phyloP scores from a whole-genome alignment of 2,329 filamentous ascomycete species.

The Cadophora luteo-olivacea region DNA sequence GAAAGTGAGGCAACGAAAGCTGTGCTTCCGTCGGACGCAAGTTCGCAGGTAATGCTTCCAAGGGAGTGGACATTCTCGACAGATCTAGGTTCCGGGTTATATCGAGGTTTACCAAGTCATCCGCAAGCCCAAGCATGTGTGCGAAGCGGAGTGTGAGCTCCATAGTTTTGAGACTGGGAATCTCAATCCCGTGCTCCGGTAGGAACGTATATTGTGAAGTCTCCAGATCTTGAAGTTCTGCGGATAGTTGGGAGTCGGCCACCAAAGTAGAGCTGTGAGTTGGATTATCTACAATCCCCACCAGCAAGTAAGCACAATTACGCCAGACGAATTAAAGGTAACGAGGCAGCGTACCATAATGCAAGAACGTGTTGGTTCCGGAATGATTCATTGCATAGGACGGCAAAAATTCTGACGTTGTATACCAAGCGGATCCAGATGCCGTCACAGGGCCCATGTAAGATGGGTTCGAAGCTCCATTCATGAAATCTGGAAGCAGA shows the following conservation, averaged over 20 bases:
- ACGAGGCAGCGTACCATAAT: no score
- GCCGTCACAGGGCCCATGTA: no score
- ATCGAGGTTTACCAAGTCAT: conserved; percentile 10
- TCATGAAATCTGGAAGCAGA: no score
- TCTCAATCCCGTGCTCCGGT: conserved; percentile 23
- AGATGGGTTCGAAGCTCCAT: no score
- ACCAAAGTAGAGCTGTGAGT: no score
- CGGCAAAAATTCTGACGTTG: no score
- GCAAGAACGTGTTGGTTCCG: no score
- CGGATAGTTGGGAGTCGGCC: background rate
- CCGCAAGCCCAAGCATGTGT: conserved; percentile 24
- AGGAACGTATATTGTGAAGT: conserved; percentile 31
- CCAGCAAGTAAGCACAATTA: no score
- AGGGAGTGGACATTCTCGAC: conserved; percentile 5
- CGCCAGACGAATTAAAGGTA: no score
- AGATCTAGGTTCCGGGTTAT: background rate
- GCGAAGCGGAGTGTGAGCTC: conserved; percentile 24
- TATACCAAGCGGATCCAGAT: no score
- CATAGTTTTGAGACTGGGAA: conserved; percentile 25
- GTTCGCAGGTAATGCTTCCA: conserved; percentile 22
- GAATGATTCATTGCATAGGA: no score
- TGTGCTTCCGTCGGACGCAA: conserved; percentile 29
- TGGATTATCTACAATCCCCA: no score
- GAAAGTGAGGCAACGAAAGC: conserved; percentile 27
- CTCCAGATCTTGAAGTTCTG: conserved; percentile 30